phyloP scores from a whole-genome alignment of 2,329 filamentous ascomycete species.

The Monosporascus ibericus region DNA sequence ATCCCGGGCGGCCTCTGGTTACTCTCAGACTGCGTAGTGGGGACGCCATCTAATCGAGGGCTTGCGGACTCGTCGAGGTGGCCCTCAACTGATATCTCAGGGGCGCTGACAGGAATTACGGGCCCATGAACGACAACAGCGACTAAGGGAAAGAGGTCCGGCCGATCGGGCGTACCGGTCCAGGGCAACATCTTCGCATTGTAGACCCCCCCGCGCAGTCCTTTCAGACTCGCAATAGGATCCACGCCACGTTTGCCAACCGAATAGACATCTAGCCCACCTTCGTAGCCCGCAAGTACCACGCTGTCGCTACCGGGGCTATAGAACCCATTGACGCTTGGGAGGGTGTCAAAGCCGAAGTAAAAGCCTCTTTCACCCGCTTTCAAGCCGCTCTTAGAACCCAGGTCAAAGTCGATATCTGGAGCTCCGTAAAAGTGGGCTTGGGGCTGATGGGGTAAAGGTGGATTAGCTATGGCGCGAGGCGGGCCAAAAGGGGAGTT shows the following conservation, averaged over 20 bases:
- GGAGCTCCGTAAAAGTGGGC: constrained; percentile 64
- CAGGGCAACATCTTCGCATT: constrained; percentile 79
- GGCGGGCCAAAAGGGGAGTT: constrained; percentile 41
- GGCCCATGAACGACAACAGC: constrained; percentile 78
- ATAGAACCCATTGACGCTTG: constrained; percentile 31
- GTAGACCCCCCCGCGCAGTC: constrained; percentile 72
- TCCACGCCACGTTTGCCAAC: constrained; percentile 68
- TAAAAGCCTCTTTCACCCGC: constrained; percentile 67
- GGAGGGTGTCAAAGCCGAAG: constrained; percentile 73
- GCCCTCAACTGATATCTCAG: constrained; percentile 29
- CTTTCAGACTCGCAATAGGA: constrained; percentile 63
- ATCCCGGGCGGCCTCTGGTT: constrained; percentile 31
- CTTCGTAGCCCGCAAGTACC: constrained; percentile 72
- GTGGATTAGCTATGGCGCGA: constrained; percentile 37
- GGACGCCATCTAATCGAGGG: constrained; percentile 35
- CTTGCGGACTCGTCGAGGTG: constrained; percentile 32
- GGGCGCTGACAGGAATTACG: constrained; percentile 39
- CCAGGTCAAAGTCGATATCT: constrained; percentile 59
- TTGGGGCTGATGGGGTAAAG: constrained; percentile 59
- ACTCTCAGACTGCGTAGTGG: constrained; percentile 34
- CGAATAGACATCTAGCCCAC: constrained; percentile 68
- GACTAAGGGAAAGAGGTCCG: constrained; percentile 63
- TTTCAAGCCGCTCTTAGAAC: constrained; percentile 46
- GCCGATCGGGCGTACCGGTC: constrained; percentile 47
- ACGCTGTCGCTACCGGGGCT: constrained; percentile 52